Evolutionary conservation across 2,329 filamentous ascomycete genomes (phyloP).

Genomic region (Colletotrichum viniferum): DNA sequence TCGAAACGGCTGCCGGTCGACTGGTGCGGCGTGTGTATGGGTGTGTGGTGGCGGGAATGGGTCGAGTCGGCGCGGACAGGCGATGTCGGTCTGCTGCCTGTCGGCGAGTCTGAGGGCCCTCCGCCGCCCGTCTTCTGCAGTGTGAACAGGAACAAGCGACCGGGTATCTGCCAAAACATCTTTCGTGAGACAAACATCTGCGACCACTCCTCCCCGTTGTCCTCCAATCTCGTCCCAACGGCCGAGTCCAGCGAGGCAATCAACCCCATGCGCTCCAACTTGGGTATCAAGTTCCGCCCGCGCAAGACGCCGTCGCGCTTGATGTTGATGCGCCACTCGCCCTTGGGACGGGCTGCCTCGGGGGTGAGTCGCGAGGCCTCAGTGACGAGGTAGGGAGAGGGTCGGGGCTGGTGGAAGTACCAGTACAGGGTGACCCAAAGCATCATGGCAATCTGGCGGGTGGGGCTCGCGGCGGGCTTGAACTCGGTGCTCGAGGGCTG

Average conservation of each 20-base stretch:
- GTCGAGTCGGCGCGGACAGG: conserved; percentile 43
- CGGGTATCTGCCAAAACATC: conserved; percentile 92
- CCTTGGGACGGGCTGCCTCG: conserved; percentile 72
- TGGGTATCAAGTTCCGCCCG: conserved; percentile 81
- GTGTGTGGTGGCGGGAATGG: conserved; percentile 26
- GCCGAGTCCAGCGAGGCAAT: conserved; percentile 77
- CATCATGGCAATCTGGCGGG: conserved; percentile 94
- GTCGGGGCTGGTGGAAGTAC: conserved; percentile 92
- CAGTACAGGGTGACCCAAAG: conserved; percentile 93
- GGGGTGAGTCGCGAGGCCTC: conserved; percentile 70
- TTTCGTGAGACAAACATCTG: conserved; percentile 81
- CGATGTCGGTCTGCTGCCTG: conserved; percentile 57
- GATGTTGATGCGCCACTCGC: conserved; percentile 86
- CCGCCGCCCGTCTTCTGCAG: conserved; percentile 61
- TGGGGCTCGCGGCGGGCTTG: conserved; percentile 79
- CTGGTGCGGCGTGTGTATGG: conserved; percentile 29
- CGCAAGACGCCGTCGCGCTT: conserved; percentile 88
- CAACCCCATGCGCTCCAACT: conserved; percentile 92
- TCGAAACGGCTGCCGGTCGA: conserved; percentile 26
- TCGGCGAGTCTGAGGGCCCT: conserved; percentile 53
- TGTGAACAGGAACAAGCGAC: conserved; percentile 86
- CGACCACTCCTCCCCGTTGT: conserved; percentile 70
- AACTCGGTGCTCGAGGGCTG: conserved; percentile 82
- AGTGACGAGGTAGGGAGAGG: conserved; percentile 66
- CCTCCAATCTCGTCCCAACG: conserved; percentile 69